Evolutionary conservation across 1,284 basidiomycete genomes (phyloP), one percentile per base, ranked within the genome.

Genomic region (Ustilago bromivora): DNA sequence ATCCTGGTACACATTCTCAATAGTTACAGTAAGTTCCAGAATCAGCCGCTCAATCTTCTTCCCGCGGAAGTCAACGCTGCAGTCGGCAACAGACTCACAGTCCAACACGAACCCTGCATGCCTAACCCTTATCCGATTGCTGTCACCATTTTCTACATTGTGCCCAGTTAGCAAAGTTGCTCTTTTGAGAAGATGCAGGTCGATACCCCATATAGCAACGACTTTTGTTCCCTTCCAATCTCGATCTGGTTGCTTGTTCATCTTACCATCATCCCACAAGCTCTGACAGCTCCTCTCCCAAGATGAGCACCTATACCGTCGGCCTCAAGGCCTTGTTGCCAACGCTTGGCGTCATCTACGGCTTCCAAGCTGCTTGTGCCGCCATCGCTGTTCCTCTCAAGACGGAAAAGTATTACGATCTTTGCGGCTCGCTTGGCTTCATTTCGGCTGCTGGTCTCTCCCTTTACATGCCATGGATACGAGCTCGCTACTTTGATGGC

Each of bases 401-500:
- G 70, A 80, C 80, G 15, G 78, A 80, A 61, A 74, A 76, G 71
- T 83, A 80, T 74, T 83, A 83, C 65, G 82, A 83, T 61, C 74
- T 83, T 7, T 80, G 72, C 55, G 92, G 92, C 15, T 88, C 91
- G 2, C 73, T 90, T 7, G 92, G 92, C n/a, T 93, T 92, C 87
- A 84, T 92, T 35, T 89, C 90, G 3, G 90, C 91, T 0, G 89
- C 90, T 3, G 87, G 90, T 38, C 77, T 91, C 15, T 92, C 92
- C 17, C 86, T 92, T 17, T 91, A 91, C 80, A 91, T 90, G 71
- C 70, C 69, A 13, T 77, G 70, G 74, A 62, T 73, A 38, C 59
- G 71, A 2, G 73, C 74, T 12, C 76, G 70, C 4, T 73, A 69
- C 53, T 12, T 78, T 51, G 74, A 76, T 15, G 71, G 78, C 53